A percentile compares a stretch with the other conserved stretches of the same genome.
These are phyloP conservation scores for Penicillium sp. DNA, from an alignment of 2,329 filamentous ascomycete genomes.

Conservation along the genomic window DNA sequence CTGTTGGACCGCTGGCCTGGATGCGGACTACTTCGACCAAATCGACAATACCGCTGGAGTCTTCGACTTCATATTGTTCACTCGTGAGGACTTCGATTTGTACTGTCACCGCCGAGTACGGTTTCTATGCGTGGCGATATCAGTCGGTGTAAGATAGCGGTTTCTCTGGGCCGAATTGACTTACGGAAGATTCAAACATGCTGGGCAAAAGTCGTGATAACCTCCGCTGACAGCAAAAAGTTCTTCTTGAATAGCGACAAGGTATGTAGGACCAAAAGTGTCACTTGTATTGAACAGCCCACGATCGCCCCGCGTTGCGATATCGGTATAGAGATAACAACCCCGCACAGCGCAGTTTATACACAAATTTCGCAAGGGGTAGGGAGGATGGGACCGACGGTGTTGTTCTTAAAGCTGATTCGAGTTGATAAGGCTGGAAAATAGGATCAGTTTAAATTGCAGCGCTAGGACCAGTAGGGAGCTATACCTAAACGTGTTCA, in stretches of 20 bases:
- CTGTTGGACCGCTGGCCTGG: conserved; percentile 80
- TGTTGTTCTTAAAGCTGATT: background rate
- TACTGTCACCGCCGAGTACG: conserved; percentile 91
- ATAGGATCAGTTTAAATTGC: background rate
- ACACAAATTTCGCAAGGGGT: background rate
- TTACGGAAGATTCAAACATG: conserved; percentile 42
- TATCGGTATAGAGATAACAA: conserved; percentile 7
- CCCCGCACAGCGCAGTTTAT: conserved; percentile 19
- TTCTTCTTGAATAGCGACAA: background rate
- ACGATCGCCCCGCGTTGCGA: conserved; percentile 12
- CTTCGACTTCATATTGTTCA: conserved; percentile 87
- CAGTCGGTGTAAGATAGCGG: background rate
- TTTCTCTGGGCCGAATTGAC: conserved; percentile 10
- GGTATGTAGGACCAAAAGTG: background rate
- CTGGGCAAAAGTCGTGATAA: background rate
- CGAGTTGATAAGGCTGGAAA: background rate
- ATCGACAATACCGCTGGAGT: conserved; percentile 87
- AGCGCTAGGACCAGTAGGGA: background rate
- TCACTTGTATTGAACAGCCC: background rate
- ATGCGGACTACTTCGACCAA: conserved; percentile 92
- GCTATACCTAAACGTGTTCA: conserved; percentile 11
- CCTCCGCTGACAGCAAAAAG: background rate
- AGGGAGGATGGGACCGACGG: background rate
- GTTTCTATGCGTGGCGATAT: conserved; percentile 59
- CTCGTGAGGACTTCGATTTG: conserved; percentile 88